phyloP scores from a whole-genome alignment of 495 filamentous ascomycete species.

The Letharia lupina region DNA sequence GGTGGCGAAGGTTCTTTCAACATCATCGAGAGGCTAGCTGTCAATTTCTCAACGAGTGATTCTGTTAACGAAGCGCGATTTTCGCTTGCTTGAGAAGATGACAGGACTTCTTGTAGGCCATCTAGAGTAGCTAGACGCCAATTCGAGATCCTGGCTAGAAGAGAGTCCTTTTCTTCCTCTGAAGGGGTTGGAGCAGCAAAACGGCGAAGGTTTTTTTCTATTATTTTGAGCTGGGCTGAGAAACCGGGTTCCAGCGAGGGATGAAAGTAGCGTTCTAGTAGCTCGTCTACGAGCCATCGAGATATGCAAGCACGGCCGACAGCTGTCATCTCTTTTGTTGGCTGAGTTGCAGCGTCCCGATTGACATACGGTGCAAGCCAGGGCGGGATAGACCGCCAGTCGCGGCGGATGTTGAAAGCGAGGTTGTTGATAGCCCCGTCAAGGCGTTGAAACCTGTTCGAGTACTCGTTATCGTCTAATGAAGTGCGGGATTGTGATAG shows the following conservation, averaged over 20 bases:
- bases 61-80: conserved; percentile 58
- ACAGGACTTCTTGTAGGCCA: conserved; percentile 66
- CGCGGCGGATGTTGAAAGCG: conserved; percentile 88
- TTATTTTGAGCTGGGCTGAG: conserved; percentile 68
- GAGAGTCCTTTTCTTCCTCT: conserved; percentile 81
- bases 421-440: conserved; percentile 94
- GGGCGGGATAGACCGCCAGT: conserved; percentile 70
- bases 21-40: conserved; percentile 57
- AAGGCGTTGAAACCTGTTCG: conserved; percentile 78
- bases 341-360: conserved; percentile 67
- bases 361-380: conserved; percentile 78
- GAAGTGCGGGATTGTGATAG: conserved; percentile 91
- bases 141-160: conserved; percentile 76
- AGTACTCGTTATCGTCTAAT: conserved; percentile 92
- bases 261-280: conserved; percentile 88
- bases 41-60: conserved; percentile 60
- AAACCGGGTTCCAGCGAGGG: conserved; percentile 69
- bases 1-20: conserved; percentile 66
- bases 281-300: conserved; percentile 82
- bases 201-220: conserved; percentile 82
- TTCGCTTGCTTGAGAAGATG: conserved; percentile 53
- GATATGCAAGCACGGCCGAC: conserved; percentile 87
- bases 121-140: conserved; percentile 94
- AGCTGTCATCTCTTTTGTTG: conserved; percentile 94
- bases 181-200: conserved; percentile 60